Conservation (phyloP, 371 early-diverging fungal genomes). For the Circinella minor region DNA sequence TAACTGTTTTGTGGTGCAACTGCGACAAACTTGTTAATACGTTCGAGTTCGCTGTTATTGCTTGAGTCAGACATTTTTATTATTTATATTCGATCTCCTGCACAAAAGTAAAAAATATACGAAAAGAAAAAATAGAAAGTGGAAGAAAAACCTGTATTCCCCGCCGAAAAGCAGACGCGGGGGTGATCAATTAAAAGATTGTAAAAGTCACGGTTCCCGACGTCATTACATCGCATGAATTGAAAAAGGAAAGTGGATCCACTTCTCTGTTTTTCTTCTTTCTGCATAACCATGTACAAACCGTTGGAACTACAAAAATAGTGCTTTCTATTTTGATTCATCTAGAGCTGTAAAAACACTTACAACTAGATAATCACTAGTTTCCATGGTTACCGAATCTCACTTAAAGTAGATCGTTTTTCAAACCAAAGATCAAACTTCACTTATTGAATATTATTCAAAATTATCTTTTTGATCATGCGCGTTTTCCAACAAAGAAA, state of each 20-base stretch:
- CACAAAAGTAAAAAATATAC: not conserved
- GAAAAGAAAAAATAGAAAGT: constrained; percentile 6
- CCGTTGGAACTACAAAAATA: too few species aligned
- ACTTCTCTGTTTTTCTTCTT: not conserved
- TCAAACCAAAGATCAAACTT: too few species aligned
- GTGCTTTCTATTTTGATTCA: too few species aligned
- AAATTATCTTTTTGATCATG: too few species aligned
- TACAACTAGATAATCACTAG: too few species aligned
- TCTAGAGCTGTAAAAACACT: too few species aligned
- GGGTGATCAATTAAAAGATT: not conserved
- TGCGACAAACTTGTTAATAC: constrained; percentile 47
- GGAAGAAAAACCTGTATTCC: constrained; percentile 8
- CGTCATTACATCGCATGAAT: constrained; percentile 8
- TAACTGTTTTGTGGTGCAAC: constrained; percentile 43
- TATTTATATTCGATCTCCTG: constrained; percentile 6
- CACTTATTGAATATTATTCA: too few species aligned
- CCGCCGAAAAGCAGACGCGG: not conserved
- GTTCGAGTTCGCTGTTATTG: constrained; percentile 29
- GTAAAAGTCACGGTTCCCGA: constrained; percentile 1
- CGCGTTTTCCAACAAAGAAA: too few species aligned
- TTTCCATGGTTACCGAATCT: too few species aligned
- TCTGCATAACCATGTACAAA: too few species aligned
- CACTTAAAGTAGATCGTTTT: too few species aligned
- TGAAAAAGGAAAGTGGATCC: constrained; percentile 1
- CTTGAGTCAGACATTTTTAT: not conserved